Base-by-base conservation (phyloP, 73 alveolate species). In the Stentor roeselii region DNA sequence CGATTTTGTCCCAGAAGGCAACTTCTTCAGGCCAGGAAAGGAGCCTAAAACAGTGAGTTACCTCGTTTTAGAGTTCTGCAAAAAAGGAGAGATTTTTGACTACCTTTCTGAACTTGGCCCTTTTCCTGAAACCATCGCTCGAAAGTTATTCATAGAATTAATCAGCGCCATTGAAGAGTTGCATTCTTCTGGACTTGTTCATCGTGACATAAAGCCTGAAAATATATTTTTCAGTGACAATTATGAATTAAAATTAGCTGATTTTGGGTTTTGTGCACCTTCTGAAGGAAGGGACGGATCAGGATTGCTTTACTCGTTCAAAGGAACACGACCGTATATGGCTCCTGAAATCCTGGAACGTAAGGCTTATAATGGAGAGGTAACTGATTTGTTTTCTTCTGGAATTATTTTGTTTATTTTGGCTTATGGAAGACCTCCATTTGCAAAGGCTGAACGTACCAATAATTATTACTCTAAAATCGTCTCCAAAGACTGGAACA, bases 351-450 rank as follows among this genome's bases (percentile, higher is more conserved):
- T 90, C 2, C 60, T 76, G 3, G 87, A 39, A 35, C 78, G 84
- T 42, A 67, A 90, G 42, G 77, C 39, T 31, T 92, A 94, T 85
- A 76, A 78, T 42, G 95, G 97, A 30, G 76, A 30, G 30, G 84
- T 83, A 32, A 85, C 78, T 4, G 98, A 94, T 85, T 59, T 92
- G n/a, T 94, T 90, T 86, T 50, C 93, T 34, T 85, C 86, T 21
- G 97, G 95, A 32, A 89, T 92, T 3, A 75, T 94, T 11, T 40
- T 94, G 42, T 94, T 94, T 85, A 88, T 84, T 42, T 34, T 94
- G 59, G 89, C 59, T 32, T 80, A 89, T 35, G 87, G 91, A 39
- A 91, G 89, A 59, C 92, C 92, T 11, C 95, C 95, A 36, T 90
- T 67, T 67, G 11, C 34, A n/a, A 67, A 32, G 34, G 80, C 80